These are phyloP conservation scores for Polyplosphaeria fusca DNA, from an alignment of 495 filamentous ascomycete species.

Conservation along the genomic window DNA sequence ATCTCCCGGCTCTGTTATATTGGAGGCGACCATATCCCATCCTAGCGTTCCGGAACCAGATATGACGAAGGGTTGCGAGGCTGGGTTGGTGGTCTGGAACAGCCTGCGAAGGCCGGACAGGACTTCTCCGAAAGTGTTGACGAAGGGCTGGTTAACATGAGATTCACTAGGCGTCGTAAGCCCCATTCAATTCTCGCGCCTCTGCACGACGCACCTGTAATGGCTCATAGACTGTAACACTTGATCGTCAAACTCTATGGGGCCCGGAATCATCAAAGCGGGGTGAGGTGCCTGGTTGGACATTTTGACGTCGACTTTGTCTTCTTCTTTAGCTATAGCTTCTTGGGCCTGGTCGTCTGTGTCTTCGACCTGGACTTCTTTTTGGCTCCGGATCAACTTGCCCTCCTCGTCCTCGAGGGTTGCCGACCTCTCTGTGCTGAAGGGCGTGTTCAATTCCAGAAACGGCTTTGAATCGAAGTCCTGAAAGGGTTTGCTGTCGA, in stretches of 20 bases:
- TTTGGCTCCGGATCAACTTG: constrained; percentile 33
- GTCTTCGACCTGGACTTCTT: neutral
- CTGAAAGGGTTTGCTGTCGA: constrained; percentile 47
- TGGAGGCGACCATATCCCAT: constrained; percentile 92
- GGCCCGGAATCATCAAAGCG: constrained; percentile 87
- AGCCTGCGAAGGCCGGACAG: constrained; percentile 84
- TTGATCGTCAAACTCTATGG: constrained; percentile 98
- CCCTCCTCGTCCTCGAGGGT: constrained; percentile 54
- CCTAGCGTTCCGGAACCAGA: constrained; percentile 93
- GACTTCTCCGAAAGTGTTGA: constrained; percentile 85
- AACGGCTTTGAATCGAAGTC: constrained; percentile 44
- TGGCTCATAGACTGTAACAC: constrained; percentile 94
- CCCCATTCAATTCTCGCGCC: neutral
- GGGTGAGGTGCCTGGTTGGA: constrained; percentile 76
- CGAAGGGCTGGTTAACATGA: constrained; percentile 84
- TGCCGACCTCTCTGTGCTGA: constrained; percentile 60
- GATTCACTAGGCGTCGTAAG: constrained; percentile 63
- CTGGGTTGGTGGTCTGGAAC: constrained; percentile 78
- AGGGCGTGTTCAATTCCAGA: constrained; percentile 64
- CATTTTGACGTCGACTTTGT: constrained; percentile 52
- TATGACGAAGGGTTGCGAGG: constrained; percentile 87
- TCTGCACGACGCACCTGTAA: constrained; percentile 62
- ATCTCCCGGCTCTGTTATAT: constrained; percentile 82
- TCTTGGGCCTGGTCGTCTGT: neutral
- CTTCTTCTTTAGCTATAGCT: neutral